Percentiles rank a stretch among this genome's conserved stretches.
phyloP scores from a whole-genome alignment of 345 rosid species.

The Chamaenerion angustifolium region DNA sequence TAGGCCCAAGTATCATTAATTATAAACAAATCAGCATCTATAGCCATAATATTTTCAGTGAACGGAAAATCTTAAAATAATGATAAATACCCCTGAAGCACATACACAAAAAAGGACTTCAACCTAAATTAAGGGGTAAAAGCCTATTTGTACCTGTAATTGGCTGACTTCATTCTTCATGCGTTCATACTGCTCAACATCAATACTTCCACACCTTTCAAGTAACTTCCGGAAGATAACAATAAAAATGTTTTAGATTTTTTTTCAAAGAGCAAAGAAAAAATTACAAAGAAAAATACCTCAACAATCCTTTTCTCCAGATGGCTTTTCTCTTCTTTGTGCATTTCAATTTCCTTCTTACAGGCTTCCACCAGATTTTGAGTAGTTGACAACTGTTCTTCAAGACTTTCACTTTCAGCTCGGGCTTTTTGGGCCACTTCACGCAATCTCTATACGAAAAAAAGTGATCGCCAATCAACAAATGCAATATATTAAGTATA shows the following conservation, averaged over 20 bases:
- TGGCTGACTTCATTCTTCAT: slow-evolving; percentile 50
- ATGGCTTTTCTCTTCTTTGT: slow-evolving; percentile 38
- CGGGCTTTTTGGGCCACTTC: slow-evolving; percentile 53
- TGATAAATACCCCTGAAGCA: no score
- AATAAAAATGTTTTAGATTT: not conserved
- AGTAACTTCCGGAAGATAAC: slow-evolving; percentile 35
- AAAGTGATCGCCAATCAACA: not conserved
- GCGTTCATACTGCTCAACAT: slow-evolving; percentile 61
- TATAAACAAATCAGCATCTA: no score
- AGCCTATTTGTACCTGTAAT: slow-evolving; percentile 30
- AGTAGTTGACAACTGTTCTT: slow-evolving; percentile 38
- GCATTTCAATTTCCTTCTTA: slow-evolving; percentile 59
- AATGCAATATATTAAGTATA: not conserved
- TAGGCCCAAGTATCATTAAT: no score
- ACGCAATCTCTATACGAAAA: slow-evolving; percentile 47
- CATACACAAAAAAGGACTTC: not conserved
- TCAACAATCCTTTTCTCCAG: slow-evolving; percentile 61
- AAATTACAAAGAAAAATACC: slow-evolving; percentile 23
- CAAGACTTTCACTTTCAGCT: slow-evolving; percentile 36
- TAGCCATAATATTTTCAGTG: no score
- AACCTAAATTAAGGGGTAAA: not conserved
- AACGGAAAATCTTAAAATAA: no score
- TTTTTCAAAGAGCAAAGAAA: slow-evolving; percentile 3
- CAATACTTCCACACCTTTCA: slow-evolving; percentile 49
- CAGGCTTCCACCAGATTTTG: slow-evolving; percentile 55